Base-by-base conservation (phyloP, 129 eudicot species). In the Solidago caesia region DNA sequence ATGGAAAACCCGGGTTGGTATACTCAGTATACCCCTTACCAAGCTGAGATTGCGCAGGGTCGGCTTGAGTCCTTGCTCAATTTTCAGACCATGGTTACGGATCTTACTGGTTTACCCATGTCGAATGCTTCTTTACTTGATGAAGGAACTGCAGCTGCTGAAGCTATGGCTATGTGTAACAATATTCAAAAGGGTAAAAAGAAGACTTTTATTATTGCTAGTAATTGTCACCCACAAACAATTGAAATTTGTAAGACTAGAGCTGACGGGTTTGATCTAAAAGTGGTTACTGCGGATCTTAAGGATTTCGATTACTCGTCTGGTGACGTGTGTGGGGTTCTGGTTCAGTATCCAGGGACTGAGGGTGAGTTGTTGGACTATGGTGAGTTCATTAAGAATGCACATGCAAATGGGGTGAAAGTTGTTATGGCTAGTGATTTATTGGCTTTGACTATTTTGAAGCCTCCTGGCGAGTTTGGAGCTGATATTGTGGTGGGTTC, bases 131-230 rank as follows among this genome's bases (percentile, higher is more conserved):
- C 98, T 4, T 78, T 92, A 41, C 86, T 92, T 12, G 98, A 92
- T 60, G 98, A 92, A 67, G 98, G 98, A 27, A 92, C 98, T 2
- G 95, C 98, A 5, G 98, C 98, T 0, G 98, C 98, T 0, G 98
- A 92, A 82, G 98, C 98, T 11, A 92, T 92, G 98, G 96, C 98
- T 21, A 92, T 92, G 98, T 92, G 98, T 77, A 92, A 89, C 21
- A 88, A 89, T 67, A 92, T 92, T 59, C 79, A 11, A 39, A 92
- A 92, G 86, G 89, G 96, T 13, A 92, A 92, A 77, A 92, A 87
- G 84, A 92, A 89, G 44, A 92, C 98, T 11, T 92, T 92, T 64
- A 72, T 92, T 43, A 88, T 92, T 70, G 92, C 98, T 16, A 92
- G 83, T 71, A 92, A 92, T 58, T 92, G 98, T 56, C 98, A 92